A percentile compares a stretch with the other conserved stretches of the same genome.
These are phyloP conservation scores for Yarrowia alimentaria DNA, from an alignment of 805 yeast species.

Conservation along the genomic window DNA sequence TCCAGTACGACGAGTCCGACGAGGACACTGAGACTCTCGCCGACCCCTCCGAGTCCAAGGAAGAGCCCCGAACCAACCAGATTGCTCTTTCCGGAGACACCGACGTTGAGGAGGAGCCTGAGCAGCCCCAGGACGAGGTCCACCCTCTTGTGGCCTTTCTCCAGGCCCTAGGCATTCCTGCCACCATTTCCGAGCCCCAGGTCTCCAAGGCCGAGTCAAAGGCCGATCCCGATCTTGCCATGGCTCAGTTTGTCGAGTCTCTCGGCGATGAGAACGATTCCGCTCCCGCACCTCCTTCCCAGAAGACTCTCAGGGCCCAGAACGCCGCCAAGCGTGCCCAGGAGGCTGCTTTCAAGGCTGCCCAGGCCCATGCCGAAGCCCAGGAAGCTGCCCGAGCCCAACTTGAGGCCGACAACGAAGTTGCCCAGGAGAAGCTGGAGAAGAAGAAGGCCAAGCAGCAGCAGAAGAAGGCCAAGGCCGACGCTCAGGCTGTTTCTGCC, in stretches of 20 bases:
- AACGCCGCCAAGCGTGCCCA: slow-evolving; percentile 4
- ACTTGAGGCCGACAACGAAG: slow-evolving; percentile 1
- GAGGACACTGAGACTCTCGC: background rate
- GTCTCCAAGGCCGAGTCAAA: background rate
- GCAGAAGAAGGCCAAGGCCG: background rate
- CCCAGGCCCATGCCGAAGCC: slow-evolving; percentile 8
- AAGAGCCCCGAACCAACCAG: no score
- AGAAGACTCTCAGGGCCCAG: slow-evolving; percentile 3
- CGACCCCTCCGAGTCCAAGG: no score
- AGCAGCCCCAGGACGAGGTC: background rate
- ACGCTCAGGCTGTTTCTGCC: background rate
- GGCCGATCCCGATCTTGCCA: slow-evolving; percentile 13
- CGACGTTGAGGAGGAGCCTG: background rate
- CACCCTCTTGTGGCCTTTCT: slow-evolving; percentile 11
- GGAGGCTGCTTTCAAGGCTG: slow-evolving; percentile 3
- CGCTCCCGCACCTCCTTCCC: background rate
- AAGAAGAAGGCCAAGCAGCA: slow-evolving; percentile 2
- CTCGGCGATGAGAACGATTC: slow-evolving; percentile 5
- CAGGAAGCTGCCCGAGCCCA: slow-evolving; percentile 1
- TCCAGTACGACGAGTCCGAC: background rate
- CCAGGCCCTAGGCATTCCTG: slow-evolving; percentile 3
- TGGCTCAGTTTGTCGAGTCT: slow-evolving; percentile 21
- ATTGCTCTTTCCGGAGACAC: no score
- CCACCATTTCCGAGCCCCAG: slow-evolving; percentile 17
- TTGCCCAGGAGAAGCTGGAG: no score